phyloP scores from a whole-genome alignment of 176 grass and related monocot species.

The Oryza punctata region DNA sequence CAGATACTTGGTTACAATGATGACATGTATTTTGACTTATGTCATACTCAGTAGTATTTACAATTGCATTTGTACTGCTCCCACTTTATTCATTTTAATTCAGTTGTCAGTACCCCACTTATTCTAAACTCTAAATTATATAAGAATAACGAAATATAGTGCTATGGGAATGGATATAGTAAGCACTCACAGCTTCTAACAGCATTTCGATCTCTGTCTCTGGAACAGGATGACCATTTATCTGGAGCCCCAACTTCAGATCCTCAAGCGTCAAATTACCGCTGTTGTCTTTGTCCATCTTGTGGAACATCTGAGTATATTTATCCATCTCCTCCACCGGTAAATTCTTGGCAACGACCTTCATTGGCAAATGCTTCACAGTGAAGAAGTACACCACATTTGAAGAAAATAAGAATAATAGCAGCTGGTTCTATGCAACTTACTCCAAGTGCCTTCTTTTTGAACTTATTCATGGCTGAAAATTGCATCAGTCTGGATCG shows the following conservation, averaged over 20 bases:
- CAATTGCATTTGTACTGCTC: neutral
- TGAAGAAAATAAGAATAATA: constrained; percentile 10
- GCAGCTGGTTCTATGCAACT: constrained; percentile 24
- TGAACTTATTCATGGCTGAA: constrained; percentile 93
- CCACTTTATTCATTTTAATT: constrained; percentile 21
- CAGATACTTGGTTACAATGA: constrained; percentile 24
- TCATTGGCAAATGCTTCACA: constrained; percentile 31
- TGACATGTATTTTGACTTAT: neutral
- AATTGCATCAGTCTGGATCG: constrained; percentile 81
- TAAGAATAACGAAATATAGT: neutral
- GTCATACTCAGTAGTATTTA: neutral
- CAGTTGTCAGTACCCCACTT: neutral
- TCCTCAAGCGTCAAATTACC: constrained; percentile 71
- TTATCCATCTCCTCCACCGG: constrained; percentile 60
- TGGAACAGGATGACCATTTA: constrained; percentile 56
- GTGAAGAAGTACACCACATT: neutral
- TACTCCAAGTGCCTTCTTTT: constrained; percentile 89
- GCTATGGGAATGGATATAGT: neutral
- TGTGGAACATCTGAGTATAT: constrained; percentile 78
- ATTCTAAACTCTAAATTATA: constrained; percentile 14
- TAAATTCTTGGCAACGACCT: constrained; percentile 79
- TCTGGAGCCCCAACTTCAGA: constrained; percentile 69
- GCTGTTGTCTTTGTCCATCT: constrained; percentile 76
- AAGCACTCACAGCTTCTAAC: constrained; percentile 78
- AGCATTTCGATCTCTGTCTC: constrained; percentile 76